Evolutionary conservation across 2,329 filamentous ascomycete genomes (phyloP).

Genomic region (Phyllosticta citrichinensis): DNA sequence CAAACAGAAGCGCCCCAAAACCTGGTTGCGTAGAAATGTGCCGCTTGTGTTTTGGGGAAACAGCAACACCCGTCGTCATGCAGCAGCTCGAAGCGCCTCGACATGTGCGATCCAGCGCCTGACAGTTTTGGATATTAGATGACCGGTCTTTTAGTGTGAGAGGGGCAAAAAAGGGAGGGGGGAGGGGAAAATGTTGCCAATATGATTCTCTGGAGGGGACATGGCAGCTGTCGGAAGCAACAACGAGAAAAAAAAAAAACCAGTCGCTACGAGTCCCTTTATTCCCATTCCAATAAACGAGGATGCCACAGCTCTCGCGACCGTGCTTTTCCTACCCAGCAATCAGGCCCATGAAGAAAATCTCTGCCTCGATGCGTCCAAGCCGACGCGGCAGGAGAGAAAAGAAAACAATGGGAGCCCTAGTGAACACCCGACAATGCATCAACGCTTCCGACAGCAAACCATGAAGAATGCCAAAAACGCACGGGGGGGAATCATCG

Average conservation of each 20-base stretch:
- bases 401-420: slow-evolving; percentile 8
- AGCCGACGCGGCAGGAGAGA: background rate
- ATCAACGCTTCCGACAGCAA: slow-evolving; percentile 8
- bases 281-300: slow-evolving; percentile 3
- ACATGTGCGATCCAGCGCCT: slow-evolving; percentile 11
- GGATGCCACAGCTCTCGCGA: slow-evolving; percentile 5
- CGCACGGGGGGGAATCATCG: slow-evolving; percentile 35
- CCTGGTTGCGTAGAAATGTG: background rate
- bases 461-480: slow-evolving; percentile 15
- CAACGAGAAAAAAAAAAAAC: background rate
- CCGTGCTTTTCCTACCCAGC: slow-evolving; percentile 10
- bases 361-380: slow-evolving; percentile 3
- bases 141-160: background rate
- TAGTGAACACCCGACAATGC: slow-evolving; percentile 10
- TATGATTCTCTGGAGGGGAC: background rate
- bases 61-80: background rate
- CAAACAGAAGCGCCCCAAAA: background rate
- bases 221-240: background rate
- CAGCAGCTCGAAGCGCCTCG: slow-evolving; percentile 3
- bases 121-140: background rate
- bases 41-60: background rate
- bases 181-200: background rate
- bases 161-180: background rate
- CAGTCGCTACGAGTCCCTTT: background rate
- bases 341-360: slow-evolving; percentile 9